A percentile compares a stretch with the other conserved stretches of the same genome.
phyloP scores from a whole-genome alignment of 352 stramenopile species.

The Phytopythium boreale region DNA sequence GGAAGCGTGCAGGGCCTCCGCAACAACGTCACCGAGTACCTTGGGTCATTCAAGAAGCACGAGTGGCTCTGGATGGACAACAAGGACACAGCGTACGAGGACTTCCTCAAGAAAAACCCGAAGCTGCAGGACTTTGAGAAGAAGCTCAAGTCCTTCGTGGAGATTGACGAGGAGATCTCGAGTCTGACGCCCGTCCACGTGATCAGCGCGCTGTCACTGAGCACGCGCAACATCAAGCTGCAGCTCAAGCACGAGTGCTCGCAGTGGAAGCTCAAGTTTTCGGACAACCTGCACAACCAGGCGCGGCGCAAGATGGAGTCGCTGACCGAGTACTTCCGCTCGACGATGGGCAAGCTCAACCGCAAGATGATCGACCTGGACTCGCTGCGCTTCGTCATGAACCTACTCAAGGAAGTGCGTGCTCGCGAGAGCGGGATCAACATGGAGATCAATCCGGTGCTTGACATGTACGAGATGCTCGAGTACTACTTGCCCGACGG shows the following conservation, averaged over 20 bases:
- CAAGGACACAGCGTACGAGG: conserved; percentile 94
- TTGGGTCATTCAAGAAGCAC: conserved; percentile 94
- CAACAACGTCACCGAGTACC: conserved; percentile 97
- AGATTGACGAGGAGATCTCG: conserved; percentile 95
- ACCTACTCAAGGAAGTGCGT: conserved; percentile 96
- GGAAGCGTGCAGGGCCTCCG: conserved; percentile 96
- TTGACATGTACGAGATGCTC: conserved; percentile 99
- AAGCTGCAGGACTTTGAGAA: conserved; percentile 96
- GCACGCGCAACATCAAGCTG: conserved; percentile 96
- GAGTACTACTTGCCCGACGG: conserved; percentile 91
- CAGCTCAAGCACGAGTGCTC: conserved; percentile 96
- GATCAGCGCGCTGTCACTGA: conserved; percentile 96
- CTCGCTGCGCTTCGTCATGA: conserved; percentile 97
- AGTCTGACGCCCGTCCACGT: conserved; percentile 87
- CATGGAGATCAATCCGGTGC: conserved; percentile 97
- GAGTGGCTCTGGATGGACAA: conserved; percentile 98
- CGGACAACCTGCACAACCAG: conserved; percentile 95
- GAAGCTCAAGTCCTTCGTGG: conserved; percentile 95
- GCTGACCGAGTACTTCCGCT: conserved; percentile 96
- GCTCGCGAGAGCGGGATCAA: conserved; percentile 97
- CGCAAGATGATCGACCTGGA: conserved; percentile 96
- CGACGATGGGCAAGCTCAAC: conserved; percentile 91
- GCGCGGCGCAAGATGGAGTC: conserved; percentile 91
- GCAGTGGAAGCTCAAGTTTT: conserved; percentile 98
- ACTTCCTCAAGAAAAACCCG: conserved; percentile 93